These are phyloP conservation scores for Echinochloa phyllopogon DNA, from an alignment of 176 grass and related monocot genomes.

Conservation along the genomic window DNA sequence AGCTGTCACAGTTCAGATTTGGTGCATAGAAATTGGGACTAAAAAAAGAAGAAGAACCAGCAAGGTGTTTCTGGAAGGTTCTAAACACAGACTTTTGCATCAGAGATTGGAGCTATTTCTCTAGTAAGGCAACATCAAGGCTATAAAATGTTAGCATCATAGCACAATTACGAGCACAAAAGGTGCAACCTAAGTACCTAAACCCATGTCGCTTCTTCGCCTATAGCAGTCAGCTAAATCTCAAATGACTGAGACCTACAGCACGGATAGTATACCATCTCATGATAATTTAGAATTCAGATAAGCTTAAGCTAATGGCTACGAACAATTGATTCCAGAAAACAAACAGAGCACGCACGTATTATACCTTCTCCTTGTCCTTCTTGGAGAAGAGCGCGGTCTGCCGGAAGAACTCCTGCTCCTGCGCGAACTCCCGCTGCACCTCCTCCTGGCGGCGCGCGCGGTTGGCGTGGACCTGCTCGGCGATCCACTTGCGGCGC, in stretches of 20 bases:
- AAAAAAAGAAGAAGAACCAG: neutral
- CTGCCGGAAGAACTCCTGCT: conserved; percentile 99
- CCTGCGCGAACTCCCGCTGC: conserved; percentile 78
- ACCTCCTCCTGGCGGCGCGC: conserved; percentile 81
- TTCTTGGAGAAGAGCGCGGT: conserved; percentile 87
- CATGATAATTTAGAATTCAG: neutral
- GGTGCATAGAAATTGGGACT: neutral
- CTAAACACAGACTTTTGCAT: neutral
- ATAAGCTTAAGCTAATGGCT: neutral
- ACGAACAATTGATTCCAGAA: neutral
- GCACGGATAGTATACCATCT: neutral
- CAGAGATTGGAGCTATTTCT: neutral
- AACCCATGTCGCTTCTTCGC: neutral
- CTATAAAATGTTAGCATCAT: neutral
- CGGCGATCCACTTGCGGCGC: conserved; percentile 99
- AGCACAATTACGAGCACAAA: neutral
- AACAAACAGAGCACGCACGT: neutral
- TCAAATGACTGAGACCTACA: neutral
- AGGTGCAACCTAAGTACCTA: neutral
- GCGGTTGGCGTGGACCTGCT: conserved; percentile 75
- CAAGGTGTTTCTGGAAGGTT: neutral
- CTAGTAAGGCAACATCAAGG: neutral
- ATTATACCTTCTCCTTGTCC: conserved; percentile 95
- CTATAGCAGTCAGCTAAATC: neutral
- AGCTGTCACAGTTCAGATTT: neutral